Evolutionary conservation across 106 monocot species (phyloP).

Genomic region (Narthecium ossifragum): DNA sequence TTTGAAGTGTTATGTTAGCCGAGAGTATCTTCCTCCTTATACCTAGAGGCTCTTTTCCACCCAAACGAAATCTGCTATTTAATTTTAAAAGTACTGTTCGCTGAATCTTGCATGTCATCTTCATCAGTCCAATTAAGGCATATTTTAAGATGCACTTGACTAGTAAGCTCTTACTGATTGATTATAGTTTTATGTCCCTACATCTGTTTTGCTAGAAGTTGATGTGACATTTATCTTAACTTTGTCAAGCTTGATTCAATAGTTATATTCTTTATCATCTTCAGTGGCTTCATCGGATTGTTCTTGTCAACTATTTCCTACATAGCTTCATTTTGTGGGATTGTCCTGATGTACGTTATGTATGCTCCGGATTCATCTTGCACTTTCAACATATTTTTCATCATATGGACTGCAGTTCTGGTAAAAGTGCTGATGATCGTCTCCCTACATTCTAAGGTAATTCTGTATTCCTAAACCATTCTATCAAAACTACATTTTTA

Average conservation of each 20-base stretch:
- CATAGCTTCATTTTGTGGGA: slow-evolving; percentile 39
- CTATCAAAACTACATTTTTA: too few relatives aligned
- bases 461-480: too few relatives aligned
- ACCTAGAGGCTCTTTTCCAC: neutral
- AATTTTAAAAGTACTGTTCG: neutral
- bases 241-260: neutral
- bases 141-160: too few relatives aligned
- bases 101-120: neutral
- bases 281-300: slow-evolving; percentile 49
- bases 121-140: too few relatives aligned
- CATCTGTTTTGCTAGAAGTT: neutral
- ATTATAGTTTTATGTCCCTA: neutral
- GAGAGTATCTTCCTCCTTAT: neutral
- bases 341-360: slow-evolving; percentile 33
- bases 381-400: slow-evolving; percentile 58
- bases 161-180: neutral
- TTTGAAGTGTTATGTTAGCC: neutral
- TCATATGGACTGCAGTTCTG: slow-evolving; percentile 61
- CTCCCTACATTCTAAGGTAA: slow-evolving; percentile 72
- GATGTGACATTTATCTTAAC: neutral
- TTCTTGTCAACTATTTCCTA: slow-evolving; percentile 52
- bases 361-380: slow-evolving; percentile 35
- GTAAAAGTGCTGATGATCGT: slow-evolving; percentile 51
- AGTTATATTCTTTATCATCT: neutral
- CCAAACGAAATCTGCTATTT: neutral